These are phyloP conservation scores for Bremia lactucae DNA, from an alignment of 352 stramenopile genomes.

Conservation along the genomic window DNA sequence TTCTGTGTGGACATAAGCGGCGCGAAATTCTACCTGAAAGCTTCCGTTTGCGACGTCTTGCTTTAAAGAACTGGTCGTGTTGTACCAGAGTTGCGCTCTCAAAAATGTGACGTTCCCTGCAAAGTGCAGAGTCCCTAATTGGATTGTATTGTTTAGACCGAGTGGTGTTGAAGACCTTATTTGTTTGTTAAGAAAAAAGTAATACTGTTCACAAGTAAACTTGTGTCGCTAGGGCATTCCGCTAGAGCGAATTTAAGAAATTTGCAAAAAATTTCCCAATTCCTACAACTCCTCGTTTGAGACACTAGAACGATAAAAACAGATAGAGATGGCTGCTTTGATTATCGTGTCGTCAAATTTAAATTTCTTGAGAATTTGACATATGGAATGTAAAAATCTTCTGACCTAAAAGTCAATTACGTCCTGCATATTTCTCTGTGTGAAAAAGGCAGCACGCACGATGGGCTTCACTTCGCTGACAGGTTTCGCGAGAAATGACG, in stretches of 20 bases:
- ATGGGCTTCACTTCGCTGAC: slow-evolving; percentile 16
- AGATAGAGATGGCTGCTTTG: no score
- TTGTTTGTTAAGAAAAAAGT: no score
- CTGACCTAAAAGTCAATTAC: slow-evolving; percentile 50
- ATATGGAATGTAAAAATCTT: no score
- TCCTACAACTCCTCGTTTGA: no score
- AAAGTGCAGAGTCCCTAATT: slow-evolving; percentile 30
- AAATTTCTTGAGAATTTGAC: no score
- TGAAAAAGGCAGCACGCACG: slow-evolving; percentile 41
- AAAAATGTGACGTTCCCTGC: slow-evolving; percentile 33
- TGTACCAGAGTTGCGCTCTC: slow-evolving; percentile 48
- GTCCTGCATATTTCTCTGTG: slow-evolving; percentile 40
- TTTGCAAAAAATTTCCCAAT: no score
- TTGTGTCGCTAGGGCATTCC: no score
- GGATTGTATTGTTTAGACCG: slow-evolving; percentile 76
- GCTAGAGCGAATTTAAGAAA: no score
- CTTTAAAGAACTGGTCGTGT: slow-evolving; percentile 49
- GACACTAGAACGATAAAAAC: no score
- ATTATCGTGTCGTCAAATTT: no score
- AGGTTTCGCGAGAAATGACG: slow-evolving; percentile 50
- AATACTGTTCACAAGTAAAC: no score
- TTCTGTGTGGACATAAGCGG: slow-evolving; percentile 69
- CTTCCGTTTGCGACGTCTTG: slow-evolving; percentile 35
- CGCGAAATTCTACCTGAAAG: slow-evolving; percentile 48
- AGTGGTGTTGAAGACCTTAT: no score